Conservation (phyloP, 148 eudicot genomes). For the Pouteria glomerata region DNA sequence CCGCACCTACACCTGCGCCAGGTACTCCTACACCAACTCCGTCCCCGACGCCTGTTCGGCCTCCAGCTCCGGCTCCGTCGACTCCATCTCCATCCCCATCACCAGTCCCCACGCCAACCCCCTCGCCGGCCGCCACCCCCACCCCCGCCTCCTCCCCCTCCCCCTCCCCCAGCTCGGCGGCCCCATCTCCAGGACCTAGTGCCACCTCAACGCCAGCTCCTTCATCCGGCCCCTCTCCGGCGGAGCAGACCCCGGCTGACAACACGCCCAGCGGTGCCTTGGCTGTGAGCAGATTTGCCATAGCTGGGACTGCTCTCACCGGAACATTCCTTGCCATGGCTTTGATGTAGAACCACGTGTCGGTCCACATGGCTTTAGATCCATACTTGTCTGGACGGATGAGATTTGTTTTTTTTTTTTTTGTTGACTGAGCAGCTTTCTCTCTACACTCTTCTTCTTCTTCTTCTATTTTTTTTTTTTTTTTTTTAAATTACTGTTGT, state of each 20-base stretch:
- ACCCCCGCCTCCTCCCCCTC: conserved; percentile 11
- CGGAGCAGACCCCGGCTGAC: not conserved
- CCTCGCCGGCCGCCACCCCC: conserved; percentile 14
- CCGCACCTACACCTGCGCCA: conserved; percentile 13
- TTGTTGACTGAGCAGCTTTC: not conserved
- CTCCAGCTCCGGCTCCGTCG: conserved; percentile 10
- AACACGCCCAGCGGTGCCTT: conserved; percentile 8
- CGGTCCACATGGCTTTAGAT: conserved; percentile 17
- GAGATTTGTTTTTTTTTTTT: conserved; percentile 18
- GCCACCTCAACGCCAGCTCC: conserved; percentile 7
- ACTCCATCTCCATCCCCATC: conserved; percentile 21
- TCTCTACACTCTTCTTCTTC: not conserved
- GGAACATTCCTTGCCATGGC: conserved; percentile 26
- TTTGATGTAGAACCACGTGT: conserved; percentile 23
- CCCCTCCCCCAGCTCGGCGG: too few species aligned
- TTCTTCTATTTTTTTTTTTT: not conserved
- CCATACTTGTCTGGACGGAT: conserved; percentile 15
- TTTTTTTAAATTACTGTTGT: not conserved
- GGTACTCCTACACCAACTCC: conserved; percentile 4
- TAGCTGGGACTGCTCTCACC: conserved; percentile 30
- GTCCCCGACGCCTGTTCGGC: conserved; percentile 16
- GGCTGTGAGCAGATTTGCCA: conserved; percentile 14
- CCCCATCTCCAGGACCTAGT: conserved; percentile 4
- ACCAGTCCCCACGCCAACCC: conserved; percentile 15
- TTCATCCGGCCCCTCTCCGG: not conserved